phyloP scores from a whole-genome alignment of 192 early-diverging fungal species.

The Lobulomyces angularis region DNA sequence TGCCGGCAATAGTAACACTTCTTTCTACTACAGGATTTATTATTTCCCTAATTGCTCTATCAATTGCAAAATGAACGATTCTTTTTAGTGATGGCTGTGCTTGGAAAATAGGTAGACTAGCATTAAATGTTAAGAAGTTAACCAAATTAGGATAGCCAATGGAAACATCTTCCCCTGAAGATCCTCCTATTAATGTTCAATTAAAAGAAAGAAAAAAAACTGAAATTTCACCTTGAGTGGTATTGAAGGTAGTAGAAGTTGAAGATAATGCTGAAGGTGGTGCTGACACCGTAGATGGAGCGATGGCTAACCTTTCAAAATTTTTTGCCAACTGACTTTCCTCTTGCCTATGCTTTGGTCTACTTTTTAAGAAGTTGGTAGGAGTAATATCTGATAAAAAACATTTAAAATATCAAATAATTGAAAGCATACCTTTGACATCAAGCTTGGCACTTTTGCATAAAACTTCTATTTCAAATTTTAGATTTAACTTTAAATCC shows the following conservation, averaged over 20 bases:
- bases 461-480: constrained; percentile 96
- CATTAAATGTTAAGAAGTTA: constrained; percentile 64
- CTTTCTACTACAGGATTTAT: constrained; percentile 84
- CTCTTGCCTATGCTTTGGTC: constrained; percentile 30
- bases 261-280: too few relatives aligned
- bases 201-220: constrained; percentile 8
- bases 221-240: too few relatives aligned
- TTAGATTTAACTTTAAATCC: constrained; percentile 86
- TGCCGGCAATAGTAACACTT: constrained; percentile 82
- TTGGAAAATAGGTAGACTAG: constrained; percentile 64
- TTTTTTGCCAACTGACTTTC: constrained; percentile 15
- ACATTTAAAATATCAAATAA: background rate
- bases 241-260: too few relatives aligned
- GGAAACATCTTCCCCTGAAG: constrained; percentile 15
- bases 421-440: constrained; percentile 39
- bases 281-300: too few relatives aligned
- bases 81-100: constrained; percentile 78
- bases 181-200: constrained; percentile 9
- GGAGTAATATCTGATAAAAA: constrained; percentile 40
- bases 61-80: constrained; percentile 76
- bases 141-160: constrained; percentile 46
- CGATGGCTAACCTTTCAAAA: constrained; percentile 24
- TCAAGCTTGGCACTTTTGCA: constrained; percentile 78
- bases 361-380: constrained; percentile 49
- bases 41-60: constrained; percentile 78